A percentile compares a stretch with the other conserved stretches of the same genome.
Evolutionary conservation across 2,329 filamentous ascomycete species (phyloP).

Genomic region (Talaromyces sp.): DNA sequence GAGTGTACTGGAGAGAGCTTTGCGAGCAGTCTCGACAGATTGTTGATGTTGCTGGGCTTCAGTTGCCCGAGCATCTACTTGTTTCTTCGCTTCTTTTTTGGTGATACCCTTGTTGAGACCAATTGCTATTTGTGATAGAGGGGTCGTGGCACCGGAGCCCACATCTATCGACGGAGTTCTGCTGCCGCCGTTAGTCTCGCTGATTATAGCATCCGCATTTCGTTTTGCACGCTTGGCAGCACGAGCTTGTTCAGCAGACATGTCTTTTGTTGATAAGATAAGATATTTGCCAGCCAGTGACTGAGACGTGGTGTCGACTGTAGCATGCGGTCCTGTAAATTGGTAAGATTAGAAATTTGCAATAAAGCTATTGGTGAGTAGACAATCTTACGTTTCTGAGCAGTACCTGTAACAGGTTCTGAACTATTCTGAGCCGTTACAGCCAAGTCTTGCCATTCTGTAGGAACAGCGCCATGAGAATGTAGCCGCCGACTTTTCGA

Average conservation of each 20-base stretch:
- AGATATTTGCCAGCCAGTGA: conserved; percentile 54
- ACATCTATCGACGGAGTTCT: conserved; percentile 58
- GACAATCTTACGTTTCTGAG: conserved; percentile 39
- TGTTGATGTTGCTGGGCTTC: conserved; percentile 76
- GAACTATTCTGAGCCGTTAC: conserved; percentile 32
- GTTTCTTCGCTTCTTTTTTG: conserved; percentile 83
- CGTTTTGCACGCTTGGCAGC: conserved; percentile 65
- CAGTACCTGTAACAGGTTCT: conserved; percentile 28
- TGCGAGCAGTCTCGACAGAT: conserved; percentile 77
- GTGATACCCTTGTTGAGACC: conserved; percentile 66
- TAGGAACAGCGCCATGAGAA: conserved; percentile 74
- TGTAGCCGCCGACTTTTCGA: conserved; percentile 70
- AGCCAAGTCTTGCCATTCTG: conserved; percentile 72
- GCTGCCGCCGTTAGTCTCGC: conserved; percentile 43
- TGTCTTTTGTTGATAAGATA: conserved; percentile 62
- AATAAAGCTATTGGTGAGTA: conserved; percentile 1
- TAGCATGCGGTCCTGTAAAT: conserved; percentile 35
- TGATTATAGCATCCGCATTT: conserved; percentile 53
- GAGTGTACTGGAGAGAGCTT: conserved; percentile 57
- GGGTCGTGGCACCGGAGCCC: conserved; percentile 58
- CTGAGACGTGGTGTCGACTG: conserved; percentile 42
- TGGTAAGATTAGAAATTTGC: conserved; percentile 16
- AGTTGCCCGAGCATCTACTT: conserved; percentile 68
- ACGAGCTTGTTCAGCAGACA: conserved; percentile 69
- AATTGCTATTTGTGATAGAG: conserved; percentile 34